Base-by-base conservation (phyloP, 441 rosid genomes). In the Adansonia rubrostipa region DNA sequence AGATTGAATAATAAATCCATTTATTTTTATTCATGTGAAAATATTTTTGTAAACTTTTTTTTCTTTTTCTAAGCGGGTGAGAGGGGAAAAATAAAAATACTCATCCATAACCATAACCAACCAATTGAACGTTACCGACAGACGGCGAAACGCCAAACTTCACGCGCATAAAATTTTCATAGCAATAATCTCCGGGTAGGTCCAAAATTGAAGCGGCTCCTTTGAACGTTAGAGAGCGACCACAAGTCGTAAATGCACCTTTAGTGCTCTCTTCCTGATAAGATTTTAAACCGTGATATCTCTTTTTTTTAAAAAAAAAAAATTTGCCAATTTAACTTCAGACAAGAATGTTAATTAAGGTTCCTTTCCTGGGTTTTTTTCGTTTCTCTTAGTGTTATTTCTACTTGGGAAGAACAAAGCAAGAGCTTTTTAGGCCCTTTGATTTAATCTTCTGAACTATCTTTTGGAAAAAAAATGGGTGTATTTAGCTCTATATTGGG, bases 401-500 rank as follows among this genome's bases (percentile, higher is more conserved):
- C 9, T 1, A 53, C 62, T 33, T 53, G 9, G 5, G 6, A 40
- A 62, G 24, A 54, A 54, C 22, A 51, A 45, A 78, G 70, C 24
- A 72, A 71, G 42, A 72, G 3, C 28, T 61, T n/a, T 11, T 42
- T 10, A 53, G 13, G 33, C 71, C 17, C 40, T 10, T 71, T 62
- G 72, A 53, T 42, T 42, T 74, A 13, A 22, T 14, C 6, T 5
- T 11, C 10, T 20, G 40, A 14, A 22, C 40, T 5, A 71, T 28
- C 74, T 53, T 11, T 11, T 9, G 5, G 4, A 3, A 6, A 33
- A 33, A 64, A 36, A 76, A 95, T 95, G 99, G 98, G 99, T 71
- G 19, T 95, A 7, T n/a, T 89, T n/a, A 84, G 91, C 71, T 80
- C 88, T 45, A 54, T 91, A 50, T 74, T 88, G 84, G 89, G 91